Conservation (phyloP, 2,329 filamentous ascomycete genomes). For the Fusarium sp. region DNA sequence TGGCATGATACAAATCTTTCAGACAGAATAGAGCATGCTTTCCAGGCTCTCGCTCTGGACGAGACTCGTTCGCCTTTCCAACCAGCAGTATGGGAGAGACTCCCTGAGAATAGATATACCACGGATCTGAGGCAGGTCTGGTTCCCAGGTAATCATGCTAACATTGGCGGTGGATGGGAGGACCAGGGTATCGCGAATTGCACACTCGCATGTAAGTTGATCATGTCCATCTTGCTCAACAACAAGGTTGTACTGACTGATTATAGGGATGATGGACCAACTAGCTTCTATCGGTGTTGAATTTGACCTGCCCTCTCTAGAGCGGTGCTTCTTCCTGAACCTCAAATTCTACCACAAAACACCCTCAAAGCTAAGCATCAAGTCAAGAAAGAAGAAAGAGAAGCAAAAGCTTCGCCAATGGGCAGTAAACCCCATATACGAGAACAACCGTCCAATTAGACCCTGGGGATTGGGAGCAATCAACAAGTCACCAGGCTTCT, state of each 20-base stretch:
- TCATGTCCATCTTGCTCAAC: background rate
- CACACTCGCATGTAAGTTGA: conserved; percentile 54
- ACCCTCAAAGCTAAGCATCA: conserved; percentile 15
- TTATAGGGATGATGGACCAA: conserved; percentile 68
- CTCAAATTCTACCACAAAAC: conserved; percentile 49
- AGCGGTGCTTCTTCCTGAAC: conserved; percentile 55
- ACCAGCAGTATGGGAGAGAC: conserved; percentile 67
- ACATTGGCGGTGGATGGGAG: conserved; percentile 76
- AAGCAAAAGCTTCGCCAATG: conserved; percentile 47
- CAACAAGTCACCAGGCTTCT: conserved; percentile 51
- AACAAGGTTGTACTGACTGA: background rate
- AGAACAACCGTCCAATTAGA: conserved; percentile 60
- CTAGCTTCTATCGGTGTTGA: conserved; percentile 64
- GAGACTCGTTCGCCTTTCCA: conserved; percentile 66
- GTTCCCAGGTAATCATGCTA: conserved; percentile 79
- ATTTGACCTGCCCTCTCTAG: conserved; percentile 58
- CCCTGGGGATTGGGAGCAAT: conserved; percentile 63
- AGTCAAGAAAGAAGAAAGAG: conserved; percentile 34
- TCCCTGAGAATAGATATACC: conserved; percentile 51
- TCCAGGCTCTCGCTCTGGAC: conserved; percentile 70
- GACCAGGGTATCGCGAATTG: conserved; percentile 60
- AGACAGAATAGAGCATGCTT: conserved; percentile 66
- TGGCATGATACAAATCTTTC: conserved; percentile 68
- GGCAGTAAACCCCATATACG: conserved; percentile 62
- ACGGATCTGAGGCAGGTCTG: conserved; percentile 66